Evolutionary conservation across 1,139 yeast species (phyloP).

Genomic region (Hansenula lynferdii): DNA sequence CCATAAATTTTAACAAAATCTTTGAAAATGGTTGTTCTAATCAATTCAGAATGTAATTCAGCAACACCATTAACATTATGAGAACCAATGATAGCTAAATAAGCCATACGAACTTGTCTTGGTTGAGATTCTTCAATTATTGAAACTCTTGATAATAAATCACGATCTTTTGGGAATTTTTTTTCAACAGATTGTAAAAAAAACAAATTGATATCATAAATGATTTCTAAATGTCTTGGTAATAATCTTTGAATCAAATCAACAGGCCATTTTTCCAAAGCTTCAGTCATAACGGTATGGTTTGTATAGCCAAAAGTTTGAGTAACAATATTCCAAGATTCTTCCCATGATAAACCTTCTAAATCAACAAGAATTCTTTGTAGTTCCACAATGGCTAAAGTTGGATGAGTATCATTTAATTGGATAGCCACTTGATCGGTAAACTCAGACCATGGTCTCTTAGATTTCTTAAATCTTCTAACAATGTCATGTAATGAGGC

Average conservation of each 20-base stretch:
- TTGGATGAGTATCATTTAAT: constrained; percentile 93
- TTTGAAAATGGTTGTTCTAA: constrained; percentile 83
- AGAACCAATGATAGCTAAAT: constrained; percentile 85
- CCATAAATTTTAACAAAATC: constrained; percentile 87
- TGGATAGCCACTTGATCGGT: constrained; percentile 89
- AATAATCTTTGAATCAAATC: constrained; percentile 69
- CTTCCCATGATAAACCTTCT: constrained; percentile 76
- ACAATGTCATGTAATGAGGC: constrained; percentile 91
- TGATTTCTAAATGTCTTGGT: constrained; percentile 90
- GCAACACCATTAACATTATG: constrained; percentile 96
- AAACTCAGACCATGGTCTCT: constrained; percentile 76
- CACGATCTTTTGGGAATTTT: constrained; percentile 63
- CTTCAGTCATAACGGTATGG: constrained; percentile 94
- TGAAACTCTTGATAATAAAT: constrained; percentile 66
- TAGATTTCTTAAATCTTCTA: constrained; percentile 80
- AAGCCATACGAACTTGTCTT: constrained; percentile 90
- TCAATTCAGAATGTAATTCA: constrained; percentile 87
- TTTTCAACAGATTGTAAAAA: constrained; percentile 76
- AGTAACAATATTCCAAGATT: constrained; percentile 83
- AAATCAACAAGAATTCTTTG: constrained; percentile 83
- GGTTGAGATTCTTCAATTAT: constrained; percentile 77
- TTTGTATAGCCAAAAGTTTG: constrained; percentile 87
- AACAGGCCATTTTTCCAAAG: constrained; percentile 94
- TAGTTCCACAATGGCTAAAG: constrained; percentile 87
- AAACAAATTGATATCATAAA: constrained; percentile 77